phyloP scores from a whole-genome alignment of 2,329 filamentous ascomycete genomes.

The Sphaerulina vaccinii region DNA sequence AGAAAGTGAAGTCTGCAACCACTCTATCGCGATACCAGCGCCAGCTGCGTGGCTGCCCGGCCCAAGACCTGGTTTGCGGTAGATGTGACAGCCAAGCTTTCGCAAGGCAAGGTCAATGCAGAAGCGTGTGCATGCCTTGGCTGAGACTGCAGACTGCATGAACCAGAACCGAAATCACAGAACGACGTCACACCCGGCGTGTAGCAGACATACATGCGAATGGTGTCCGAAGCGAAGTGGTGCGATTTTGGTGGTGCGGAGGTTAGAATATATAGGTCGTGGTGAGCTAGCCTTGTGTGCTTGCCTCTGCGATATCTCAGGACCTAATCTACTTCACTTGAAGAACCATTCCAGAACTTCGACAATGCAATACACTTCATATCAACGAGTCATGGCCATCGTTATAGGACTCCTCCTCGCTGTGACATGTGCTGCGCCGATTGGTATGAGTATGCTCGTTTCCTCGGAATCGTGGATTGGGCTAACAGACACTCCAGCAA shows the following conservation, averaged over 20 bases:
- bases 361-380: neutral
- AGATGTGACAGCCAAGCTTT: slow-evolving; percentile 2
- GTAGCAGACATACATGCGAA: neutral
- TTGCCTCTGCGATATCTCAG: no score
- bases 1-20: no score
- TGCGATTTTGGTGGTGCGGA: neutral
- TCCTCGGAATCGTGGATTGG: no score
- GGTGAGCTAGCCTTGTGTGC: neutral
- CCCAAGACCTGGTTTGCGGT: no score
- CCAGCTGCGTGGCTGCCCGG: no score
- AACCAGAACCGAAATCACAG: neutral
- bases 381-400: neutral
- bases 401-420: neutral
- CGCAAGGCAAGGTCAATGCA: slow-evolving; percentile 1
- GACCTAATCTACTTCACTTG: no score
- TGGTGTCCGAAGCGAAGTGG: neutral
- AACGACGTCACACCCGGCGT: neutral
- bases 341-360: no score
- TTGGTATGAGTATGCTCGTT: neutral
- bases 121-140: slow-evolving; percentile 5
- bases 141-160: slow-evolving; percentile 5
- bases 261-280: neutral
- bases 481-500: no score
- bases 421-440: neutral
- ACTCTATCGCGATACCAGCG: no score